These are phyloP conservation scores for Cutaneotrichosporon cavernicola DNA, from an alignment of 1,284 basidiomycete species.

Conservation along the genomic window DNA sequence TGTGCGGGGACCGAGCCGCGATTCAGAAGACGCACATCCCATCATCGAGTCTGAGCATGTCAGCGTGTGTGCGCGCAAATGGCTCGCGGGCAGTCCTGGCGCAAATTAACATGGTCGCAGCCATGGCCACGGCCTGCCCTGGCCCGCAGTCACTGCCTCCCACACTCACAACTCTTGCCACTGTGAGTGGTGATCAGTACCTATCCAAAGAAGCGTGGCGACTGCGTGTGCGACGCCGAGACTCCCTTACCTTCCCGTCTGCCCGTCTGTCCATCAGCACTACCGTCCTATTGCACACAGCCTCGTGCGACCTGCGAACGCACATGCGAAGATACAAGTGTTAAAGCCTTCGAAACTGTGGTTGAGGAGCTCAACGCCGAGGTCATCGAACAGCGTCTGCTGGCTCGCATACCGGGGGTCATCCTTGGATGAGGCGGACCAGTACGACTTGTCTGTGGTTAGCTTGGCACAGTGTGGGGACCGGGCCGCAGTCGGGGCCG, in stretches of 20 bases:
- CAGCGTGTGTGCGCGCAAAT: constrained; percentile 22
- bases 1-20: background rate
- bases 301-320: constrained; percentile 53
- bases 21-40: constrained; percentile 73
- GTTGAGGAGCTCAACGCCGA: constrained; percentile 90
- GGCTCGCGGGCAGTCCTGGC: constrained; percentile 4
- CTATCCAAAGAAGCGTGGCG: background rate
- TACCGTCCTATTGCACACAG: constrained; percentile 2
- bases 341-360: constrained; percentile 97
- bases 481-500: background rate
- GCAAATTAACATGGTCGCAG: background rate
- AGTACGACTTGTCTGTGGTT: constrained; percentile 79
- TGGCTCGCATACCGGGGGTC: constrained; percentile 88
- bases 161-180: constrained; percentile 50
- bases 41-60: constrained; percentile 73
- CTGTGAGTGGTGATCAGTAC: constrained; percentile 25
- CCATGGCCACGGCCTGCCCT: background rate
- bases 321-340: constrained; percentile 94
- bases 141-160: background rate
- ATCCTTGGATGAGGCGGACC: constrained; percentile 84
- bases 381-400: constrained; percentile 88
- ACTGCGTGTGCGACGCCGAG: background rate
- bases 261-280: constrained; percentile 42
- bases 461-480: background rate
- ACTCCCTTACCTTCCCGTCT: constrained; percentile 47